Percentiles rank a stretch among this genome's conserved stretches.
Conservation (phyloP, 1,284 basidiomycete species). For the Sanghuangporus baumii region DNA sequence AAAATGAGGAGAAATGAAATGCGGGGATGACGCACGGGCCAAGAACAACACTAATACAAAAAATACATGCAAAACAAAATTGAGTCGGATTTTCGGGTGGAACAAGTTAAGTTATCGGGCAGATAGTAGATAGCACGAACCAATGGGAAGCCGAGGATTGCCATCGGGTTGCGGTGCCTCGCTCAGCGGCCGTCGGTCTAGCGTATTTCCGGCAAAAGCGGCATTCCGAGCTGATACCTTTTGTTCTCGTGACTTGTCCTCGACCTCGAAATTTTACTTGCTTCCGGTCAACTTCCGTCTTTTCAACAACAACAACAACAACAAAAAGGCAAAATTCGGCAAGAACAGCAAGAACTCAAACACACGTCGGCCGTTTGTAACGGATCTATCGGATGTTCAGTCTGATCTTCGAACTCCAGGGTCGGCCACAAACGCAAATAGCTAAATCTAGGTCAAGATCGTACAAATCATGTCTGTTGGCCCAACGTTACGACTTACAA, state of each 20-base stretch:
- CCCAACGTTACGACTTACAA: too few relatives aligned
- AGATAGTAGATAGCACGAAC: neutral
- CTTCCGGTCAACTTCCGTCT: too few relatives aligned
- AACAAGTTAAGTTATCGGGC: neutral
- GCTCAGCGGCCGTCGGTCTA: neutral
- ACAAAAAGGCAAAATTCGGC: too few relatives aligned
- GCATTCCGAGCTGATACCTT: neutral
- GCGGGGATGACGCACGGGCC: conserved; percentile 2
- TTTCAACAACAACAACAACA: too few relatives aligned
- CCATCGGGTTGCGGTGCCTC: neutral
- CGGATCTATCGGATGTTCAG: too few relatives aligned
- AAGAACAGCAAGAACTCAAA: too few relatives aligned
- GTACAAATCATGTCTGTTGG: too few relatives aligned
- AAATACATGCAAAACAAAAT: neutral
- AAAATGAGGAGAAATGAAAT: conserved; percentile 7
- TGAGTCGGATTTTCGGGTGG: conserved; percentile 1
- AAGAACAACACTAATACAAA: neutral
- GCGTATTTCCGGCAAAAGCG: neutral
- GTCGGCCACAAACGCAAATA: too few relatives aligned
- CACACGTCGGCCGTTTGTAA: too few relatives aligned
- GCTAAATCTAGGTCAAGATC: too few relatives aligned
- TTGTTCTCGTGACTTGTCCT: neutral
- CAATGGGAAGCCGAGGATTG: neutral
- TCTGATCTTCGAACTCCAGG: too few relatives aligned
- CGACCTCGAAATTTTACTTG: neutral